phyloP scores from a whole-genome alignment of 495 filamentous ascomycete genomes.

The Echria macrotheca region DNA sequence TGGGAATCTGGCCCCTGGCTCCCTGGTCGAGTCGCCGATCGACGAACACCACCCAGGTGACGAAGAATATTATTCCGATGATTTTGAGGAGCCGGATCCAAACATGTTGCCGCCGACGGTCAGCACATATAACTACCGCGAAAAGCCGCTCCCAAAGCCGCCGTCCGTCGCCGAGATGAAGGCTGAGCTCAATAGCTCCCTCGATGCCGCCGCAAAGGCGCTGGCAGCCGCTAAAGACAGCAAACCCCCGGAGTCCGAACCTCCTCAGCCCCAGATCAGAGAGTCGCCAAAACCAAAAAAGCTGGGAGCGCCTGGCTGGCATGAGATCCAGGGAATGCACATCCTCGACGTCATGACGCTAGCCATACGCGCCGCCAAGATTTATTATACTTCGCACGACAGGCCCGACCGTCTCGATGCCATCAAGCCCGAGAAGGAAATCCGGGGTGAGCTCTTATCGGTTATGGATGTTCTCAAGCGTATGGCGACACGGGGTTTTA shows the following conservation, averaged over 20 bases:
- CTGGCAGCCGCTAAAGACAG: slow-evolving; percentile 44
- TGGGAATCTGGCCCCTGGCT: slow-evolving; percentile 21
- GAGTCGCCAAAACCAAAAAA: not conserved
- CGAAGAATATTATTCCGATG: slow-evolving; percentile 51
- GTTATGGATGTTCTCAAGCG: slow-evolving; percentile 86
- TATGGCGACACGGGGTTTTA: slow-evolving; percentile 83
- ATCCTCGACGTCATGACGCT: slow-evolving; percentile 88
- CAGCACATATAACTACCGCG: slow-evolving; percentile 88
- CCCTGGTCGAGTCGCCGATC: slow-evolving; percentile 53
- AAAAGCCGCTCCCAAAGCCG: slow-evolving; percentile 79
- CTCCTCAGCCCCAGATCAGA: not conserved
- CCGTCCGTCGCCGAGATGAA: slow-evolving; percentile 75
- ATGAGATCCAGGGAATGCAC: slow-evolving; percentile 85
- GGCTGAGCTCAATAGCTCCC: slow-evolving; percentile 61
- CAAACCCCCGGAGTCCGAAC: slow-evolving; percentile 20
- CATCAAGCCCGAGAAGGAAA: slow-evolving; percentile 76
- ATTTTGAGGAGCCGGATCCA: slow-evolving; percentile 55
- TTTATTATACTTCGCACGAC: slow-evolving; percentile 88
- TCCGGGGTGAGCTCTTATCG: slow-evolving; percentile 72
- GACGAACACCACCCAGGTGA: slow-evolving; percentile 48
- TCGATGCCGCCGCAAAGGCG: slow-evolving; percentile 60
- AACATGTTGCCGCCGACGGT: slow-evolving; percentile 90
- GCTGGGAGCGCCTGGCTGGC: slow-evolving; percentile 52
- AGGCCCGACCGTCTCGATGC: slow-evolving; percentile 73
- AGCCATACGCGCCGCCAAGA: slow-evolving; percentile 87